These are phyloP conservation scores for Penicillium malachiteum DNA, from an alignment of 495 filamentous ascomycete species.

Conservation along the genomic window DNA sequence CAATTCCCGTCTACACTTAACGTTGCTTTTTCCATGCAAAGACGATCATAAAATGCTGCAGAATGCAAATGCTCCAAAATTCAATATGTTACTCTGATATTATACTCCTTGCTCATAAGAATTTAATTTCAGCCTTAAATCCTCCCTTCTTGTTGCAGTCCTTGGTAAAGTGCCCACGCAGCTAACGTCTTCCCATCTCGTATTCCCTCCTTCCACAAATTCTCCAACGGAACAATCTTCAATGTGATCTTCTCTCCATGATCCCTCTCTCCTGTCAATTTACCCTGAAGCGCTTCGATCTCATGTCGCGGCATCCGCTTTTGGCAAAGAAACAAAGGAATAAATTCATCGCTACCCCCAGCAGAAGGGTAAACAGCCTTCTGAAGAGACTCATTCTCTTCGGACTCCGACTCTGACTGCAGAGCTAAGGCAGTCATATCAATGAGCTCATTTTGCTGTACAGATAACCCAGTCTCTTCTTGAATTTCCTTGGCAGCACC, in stretches of 20 bases:
- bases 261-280: conserved; percentile 72
- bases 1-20: no score
- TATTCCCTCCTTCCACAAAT: conserved; percentile 74
- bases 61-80: not conserved
- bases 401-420: conserved; percentile 22
- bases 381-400: conserved; percentile 50
- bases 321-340: conserved; percentile 74
- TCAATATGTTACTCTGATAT: not conserved
- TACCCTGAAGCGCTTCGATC: conserved; percentile 70
- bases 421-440: conserved; percentile 67
- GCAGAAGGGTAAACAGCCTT: conserved; percentile 71
- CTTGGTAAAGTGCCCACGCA: conserved; percentile 75
- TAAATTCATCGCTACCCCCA: conserved; percentile 82
- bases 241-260: conserved; percentile 81
- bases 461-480: conserved; percentile 72
- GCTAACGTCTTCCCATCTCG: conserved; percentile 79
- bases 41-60: no score
- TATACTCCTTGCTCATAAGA: not conserved
- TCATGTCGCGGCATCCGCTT: conserved; percentile 61
- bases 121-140: conserved; percentile 24
- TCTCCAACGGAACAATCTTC: conserved; percentile 68
- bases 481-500: conserved; percentile 78
- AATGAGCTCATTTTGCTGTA: conserved; percentile 56
- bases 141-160: conserved; percentile 64
- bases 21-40: no score